Evolutionary conservation across 1,284 basidiomycete species (phyloP), one percentile per base, ranked within the genome.

Genomic region (Athelia sp.): DNA sequence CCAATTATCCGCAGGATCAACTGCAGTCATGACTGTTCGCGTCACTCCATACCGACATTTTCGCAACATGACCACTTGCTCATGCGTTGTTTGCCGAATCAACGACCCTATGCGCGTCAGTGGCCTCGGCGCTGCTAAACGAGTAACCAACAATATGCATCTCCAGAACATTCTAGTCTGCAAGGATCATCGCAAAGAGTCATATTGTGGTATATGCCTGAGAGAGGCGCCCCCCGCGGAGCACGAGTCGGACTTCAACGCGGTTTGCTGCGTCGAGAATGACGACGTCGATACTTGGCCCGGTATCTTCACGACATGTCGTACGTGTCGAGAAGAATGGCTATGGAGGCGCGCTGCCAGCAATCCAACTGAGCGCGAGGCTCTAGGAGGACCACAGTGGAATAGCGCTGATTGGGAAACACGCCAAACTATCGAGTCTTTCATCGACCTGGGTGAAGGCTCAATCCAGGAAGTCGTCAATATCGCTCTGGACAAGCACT

Each of bases 361-460:
- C 2, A 71, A 69, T 26, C 61, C 71, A 17, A 62, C 72, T n/a
- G 81, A 84, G 56, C 69, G 73, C 22, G 79, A 82, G 50, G 82
- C 80, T 0, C 66, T 85, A 19, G 77, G 80, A n/a, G 78, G 79
- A 2, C 58, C 63, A 6, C 65, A 67, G 19, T 72, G 69, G 58
- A 68, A 51, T 46, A 66, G 56, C 45, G 66, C 66, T 1, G 85
- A 88, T 57, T 87, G 84, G 82, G 84, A 88, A 61, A 79, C 81
- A 40, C 73, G 81, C 43, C 75, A 75, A 56, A 66, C 69, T 2
- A 64, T 89, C 4, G 83, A 84, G 49, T 72, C 74, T 13, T 89
- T 86, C 65, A 63, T 89, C 38, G 85, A 87, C 48, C 68, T 82
- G 17, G 84, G 78, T 2, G 87, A 90, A 54, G 87, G 87, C n/a